Conservation (phyloP, 2,329 filamentous ascomycete genomes). For the Clonostachys byssicola region DNA sequence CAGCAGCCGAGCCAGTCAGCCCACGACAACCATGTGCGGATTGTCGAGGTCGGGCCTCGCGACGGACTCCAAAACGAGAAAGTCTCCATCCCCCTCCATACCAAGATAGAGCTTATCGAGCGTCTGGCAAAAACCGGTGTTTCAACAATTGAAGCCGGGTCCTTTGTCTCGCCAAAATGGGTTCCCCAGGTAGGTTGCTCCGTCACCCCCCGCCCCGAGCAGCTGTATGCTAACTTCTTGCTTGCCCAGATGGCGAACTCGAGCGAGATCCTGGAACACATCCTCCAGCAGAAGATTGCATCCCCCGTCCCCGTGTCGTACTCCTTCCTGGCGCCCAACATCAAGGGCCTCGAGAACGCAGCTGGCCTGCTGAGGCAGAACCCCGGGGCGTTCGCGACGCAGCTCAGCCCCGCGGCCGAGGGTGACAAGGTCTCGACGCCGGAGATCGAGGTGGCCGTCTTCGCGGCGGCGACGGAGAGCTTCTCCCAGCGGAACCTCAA, state of each 20-base stretch:
- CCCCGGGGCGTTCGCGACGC: constrained; percentile 43
- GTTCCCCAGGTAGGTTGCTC: constrained; percentile 64
- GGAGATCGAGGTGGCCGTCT: constrained; percentile 70
- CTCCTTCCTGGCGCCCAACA: constrained; percentile 78
- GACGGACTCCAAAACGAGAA: constrained; percentile 89
- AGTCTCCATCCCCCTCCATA: constrained; percentile 61
- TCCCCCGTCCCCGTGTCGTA: constrained; percentile 61
- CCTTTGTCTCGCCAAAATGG: constrained; percentile 81
- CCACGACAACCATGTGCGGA: constrained; percentile 44
- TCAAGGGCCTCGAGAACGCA: constrained; percentile 66
- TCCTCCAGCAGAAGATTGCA: constrained; percentile 53
- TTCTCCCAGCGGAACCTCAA: constrained; percentile 83
- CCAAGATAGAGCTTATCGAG: constrained; percentile 74
- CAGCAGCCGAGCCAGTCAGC: constrained; percentile 8
- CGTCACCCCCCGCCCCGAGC: too few species aligned
- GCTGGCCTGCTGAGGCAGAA: constrained; percentile 46
- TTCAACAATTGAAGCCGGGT: constrained; percentile 72
- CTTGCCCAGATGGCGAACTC: constrained; percentile 70
- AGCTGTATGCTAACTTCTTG: background rate
- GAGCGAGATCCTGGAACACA: constrained; percentile 65
- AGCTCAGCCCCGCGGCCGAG: constrained; percentile 35
- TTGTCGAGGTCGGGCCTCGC: constrained; percentile 80
- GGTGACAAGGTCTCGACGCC: constrained; percentile 35
- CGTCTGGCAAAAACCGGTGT: constrained; percentile 66
- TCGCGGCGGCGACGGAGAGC: constrained; percentile 75